Base-by-base conservation (phyloP, 148 eudicot species). In the Cornus suecica region DNA sequence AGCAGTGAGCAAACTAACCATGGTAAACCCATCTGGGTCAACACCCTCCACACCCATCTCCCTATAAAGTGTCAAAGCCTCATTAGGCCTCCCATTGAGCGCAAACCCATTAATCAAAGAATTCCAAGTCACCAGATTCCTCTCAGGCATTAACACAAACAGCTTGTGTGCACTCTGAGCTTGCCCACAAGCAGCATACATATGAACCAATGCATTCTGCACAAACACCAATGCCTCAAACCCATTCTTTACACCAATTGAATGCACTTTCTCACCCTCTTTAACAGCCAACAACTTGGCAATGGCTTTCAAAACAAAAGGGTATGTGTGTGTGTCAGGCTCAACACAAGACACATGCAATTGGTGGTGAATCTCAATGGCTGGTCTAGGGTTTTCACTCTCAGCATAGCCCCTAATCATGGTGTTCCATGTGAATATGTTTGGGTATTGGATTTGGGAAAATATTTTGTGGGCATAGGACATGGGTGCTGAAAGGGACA, bases 371-470 rank as follows among this genome's bases (percentile, higher is more conserved):
- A 89, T 70, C 28, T 79, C 78, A 72, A 92, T 71, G 4, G 91
- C 90, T 11, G 79, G 85, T 66, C 66, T 63, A 5, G 94, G 90
- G 31, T 85, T 83, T 51, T 85, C 84, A 73, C 88, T 84, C 82
- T 89, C 89, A 28, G 97, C 92, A 81, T 83, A 90, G 28, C 93
- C 97, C 83, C 89, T 88, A 68, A 92, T 92, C 94, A 90, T 83
- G 10, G 97, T 89, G 58, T 86, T 88, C 90, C 90, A 90, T 8
- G 89, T 83, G 75, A 92, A 90, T 31, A 92, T 74, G 62, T 89
- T 82, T 28, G 97, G 97, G 80, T n/a, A 60, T 66, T 82, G 73
- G 31, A 92, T 84, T 75, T 87, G 85, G 58, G 81, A 67, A 58
- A 88, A 92, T 52, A 88, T 75, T 41, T 78, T 74, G 69, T 83